Percentiles rank a stretch among this genome's conserved stretches.
phyloP scores from a whole-genome alignment of 805 yeast species.

The Wickerhamiella sorbophila region DNA sequence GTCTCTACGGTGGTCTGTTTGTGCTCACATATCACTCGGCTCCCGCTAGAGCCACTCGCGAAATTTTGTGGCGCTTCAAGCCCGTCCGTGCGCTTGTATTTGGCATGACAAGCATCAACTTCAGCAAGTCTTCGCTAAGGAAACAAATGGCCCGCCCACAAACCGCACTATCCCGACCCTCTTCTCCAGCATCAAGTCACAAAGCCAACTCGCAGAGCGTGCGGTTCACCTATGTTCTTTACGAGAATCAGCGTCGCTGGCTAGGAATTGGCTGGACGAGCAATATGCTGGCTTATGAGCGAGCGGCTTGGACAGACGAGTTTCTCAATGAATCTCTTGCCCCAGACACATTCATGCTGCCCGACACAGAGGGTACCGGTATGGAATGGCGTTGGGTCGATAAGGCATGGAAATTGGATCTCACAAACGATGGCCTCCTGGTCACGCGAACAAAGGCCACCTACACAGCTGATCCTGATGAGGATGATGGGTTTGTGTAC shows the following conservation, averaged over 20 bases:
- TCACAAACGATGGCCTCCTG: slow-evolving; percentile 76
- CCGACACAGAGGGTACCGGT: slow-evolving; percentile 52
- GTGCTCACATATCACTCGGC: slow-evolving; percentile 74
- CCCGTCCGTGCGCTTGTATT: slow-evolving; percentile 56
- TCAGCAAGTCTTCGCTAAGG: slow-evolving; percentile 5
- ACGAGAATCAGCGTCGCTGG: slow-evolving; percentile 95
- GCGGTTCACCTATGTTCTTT: slow-evolving; percentile 78
- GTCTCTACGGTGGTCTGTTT: slow-evolving; percentile 44
- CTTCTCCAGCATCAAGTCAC: not conserved
- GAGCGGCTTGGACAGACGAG: slow-evolving; percentile 96
- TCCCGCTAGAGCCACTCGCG: slow-evolving; percentile 71
- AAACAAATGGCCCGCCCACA: not conserved
- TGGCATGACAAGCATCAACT: slow-evolving; percentile 61
- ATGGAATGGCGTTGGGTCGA: slow-evolving; percentile 94
- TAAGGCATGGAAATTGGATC: slow-evolving; percentile 77
- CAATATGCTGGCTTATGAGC: slow-evolving; percentile 76
- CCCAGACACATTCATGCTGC: slow-evolving; percentile 65
- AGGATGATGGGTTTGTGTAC: slow-evolving; percentile 77
- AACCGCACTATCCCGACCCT: not conserved
- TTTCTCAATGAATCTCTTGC: slow-evolving; percentile 73
- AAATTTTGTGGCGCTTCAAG: slow-evolving; percentile 71
- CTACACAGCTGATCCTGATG: slow-evolving; percentile 38
- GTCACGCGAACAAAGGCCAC: slow-evolving; percentile 39
- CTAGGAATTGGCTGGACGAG: slow-evolving; percentile 97
- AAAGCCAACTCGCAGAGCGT: slow-evolving; percentile 34